These are phyloP conservation scores for Nannizzia gypsea DNA, from an alignment of 2,329 filamentous ascomycete genomes.

Conservation along the genomic window DNA sequence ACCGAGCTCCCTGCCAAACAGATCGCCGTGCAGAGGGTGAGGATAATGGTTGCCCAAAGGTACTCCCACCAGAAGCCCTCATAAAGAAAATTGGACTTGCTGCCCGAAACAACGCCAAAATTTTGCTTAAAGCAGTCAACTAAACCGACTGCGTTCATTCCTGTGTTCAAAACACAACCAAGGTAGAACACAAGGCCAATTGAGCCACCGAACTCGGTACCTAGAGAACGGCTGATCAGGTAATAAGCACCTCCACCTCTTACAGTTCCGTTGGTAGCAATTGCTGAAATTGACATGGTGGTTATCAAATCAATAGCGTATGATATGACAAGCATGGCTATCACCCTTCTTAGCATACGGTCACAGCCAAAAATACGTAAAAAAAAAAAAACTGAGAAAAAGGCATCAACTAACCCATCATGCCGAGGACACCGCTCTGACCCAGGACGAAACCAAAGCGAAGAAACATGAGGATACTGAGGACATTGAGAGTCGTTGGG, in stretches of 20 bases:
- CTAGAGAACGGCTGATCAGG: conserved; percentile 71
- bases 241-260: conserved; percentile 82
- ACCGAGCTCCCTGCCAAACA: conserved; percentile 69
- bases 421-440: conserved; percentile 66
- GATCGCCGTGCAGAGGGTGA: conserved; percentile 59
- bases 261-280: conserved; percentile 81
- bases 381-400: background rate
- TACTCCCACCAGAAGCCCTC: conserved; percentile 68
- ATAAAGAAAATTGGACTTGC: conserved; percentile 49
- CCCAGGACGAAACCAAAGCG: conserved; percentile 77
- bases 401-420: conserved; percentile 51
- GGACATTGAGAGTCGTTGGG: conserved; percentile 75
- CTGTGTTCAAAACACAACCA: conserved; percentile 79
- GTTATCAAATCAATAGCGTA: conserved; percentile 76
- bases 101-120: conserved; percentile 48
- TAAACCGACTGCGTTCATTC: conserved; percentile 75
- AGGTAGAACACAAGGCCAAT: conserved; percentile 82
- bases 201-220: conserved; percentile 78
- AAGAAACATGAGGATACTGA: conserved; percentile 87
- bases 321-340: conserved; percentile 60
- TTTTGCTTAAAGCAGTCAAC: conserved; percentile 72
- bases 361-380: background rate
- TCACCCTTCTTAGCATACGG: conserved; percentile 15
- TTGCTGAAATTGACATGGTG: conserved; percentile 73
- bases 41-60: conserved; percentile 58